Base-by-base conservation (phyloP, 2,329 filamentous ascomycete species). In the Chaetoscypha palmicola region DNA sequence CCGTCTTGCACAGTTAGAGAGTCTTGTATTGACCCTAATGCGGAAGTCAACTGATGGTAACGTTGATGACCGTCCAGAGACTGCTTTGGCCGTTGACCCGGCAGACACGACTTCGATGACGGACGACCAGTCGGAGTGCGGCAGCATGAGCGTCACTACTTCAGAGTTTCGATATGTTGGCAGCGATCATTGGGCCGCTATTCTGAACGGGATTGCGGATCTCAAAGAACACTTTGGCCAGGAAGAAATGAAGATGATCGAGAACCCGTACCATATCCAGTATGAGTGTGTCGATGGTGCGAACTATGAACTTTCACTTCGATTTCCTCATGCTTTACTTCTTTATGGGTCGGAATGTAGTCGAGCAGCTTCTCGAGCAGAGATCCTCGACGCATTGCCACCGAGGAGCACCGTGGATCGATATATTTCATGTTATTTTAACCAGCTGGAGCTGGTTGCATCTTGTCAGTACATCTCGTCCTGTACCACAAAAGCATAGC, bases 131-230 rank as follows among this genome's bases (percentile, higher is more conserved):
- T 52, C 28, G 47, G 58, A 57, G 41, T 50, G 41, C 48, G 58
- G 58, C 26, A 58, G 24, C 45, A 41, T 62, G 39, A 56, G 50
- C 24, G 46, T 60, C 34, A 43, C 49, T 42, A 47, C 56, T 20
- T 52, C 52, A 46, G 56, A 56, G 41, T 48, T 51, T 30, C 58
- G 50, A 46, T 63, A 63, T 54, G 52, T 62, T 43, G 47, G 55
- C 34, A 60, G 54, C 46, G 50, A 48, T 38, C 60, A 61, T 50
- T 62, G 59, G 60, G 54, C 53, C 22, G 55, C 59, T 11, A 54
- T 63, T 47, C 51, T 63, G 47, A 47, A 46, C 41, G 53, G 55
- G 42, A 59, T 62, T 41, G 49, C 34, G 46, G 59, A 46, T 30
- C 48, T 57, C 37, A 55, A 54, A 43, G 51, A 57, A 22, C 41